Evolutionary conservation across 2,329 filamentous ascomycete species (phyloP), one percentile per base, ranked within the genome.

Genomic region (Pestalotiopsis sp.): DNA sequence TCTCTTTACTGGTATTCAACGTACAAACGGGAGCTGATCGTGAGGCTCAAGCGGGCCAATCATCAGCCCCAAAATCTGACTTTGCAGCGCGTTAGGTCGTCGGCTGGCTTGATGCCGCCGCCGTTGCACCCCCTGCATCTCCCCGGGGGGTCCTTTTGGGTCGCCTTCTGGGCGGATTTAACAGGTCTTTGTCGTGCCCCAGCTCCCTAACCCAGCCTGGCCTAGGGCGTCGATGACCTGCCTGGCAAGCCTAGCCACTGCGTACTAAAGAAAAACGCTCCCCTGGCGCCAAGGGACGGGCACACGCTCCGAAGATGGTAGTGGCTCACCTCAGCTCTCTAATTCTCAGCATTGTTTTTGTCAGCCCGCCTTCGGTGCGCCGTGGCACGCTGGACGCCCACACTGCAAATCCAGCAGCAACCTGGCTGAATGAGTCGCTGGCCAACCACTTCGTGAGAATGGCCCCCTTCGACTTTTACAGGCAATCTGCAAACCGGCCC

Each of bases 11-110:
- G 31, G 31, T 36, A 9, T 36, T 36, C 23, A 36, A 45, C 63
- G 63, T 31, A 65, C 45, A 55, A 65, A 38, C 63, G 63, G 49
- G 49, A 58, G 63, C 63, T 65, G 63, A 65, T 38, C 36, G 52
- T 65, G 63, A 57, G 63, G 63, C 63, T 55, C 23, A 65, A 38
- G 63, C 63, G 63, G 25, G n/a, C 63, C 63, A 65, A 65, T 65
- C 7, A 39, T n/a, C 27, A 17, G 45, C 57, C 20, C 57, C 25
- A 20, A 27, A 60, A 36, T 36, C 57, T 60, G 57, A 60, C 23
- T 60, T 7, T 36, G 57, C 25, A 27, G 31, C 57, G 25, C 23
- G 23, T 27, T 27, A 60, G 25, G 25, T 60, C 45, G 57, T 60
- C 57, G 57, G 31, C 14, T 60, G 31, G 57, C 57, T 14, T 27